Conservation (phyloP, 2,329 filamentous ascomycete species). For the Trichophaea hybrida region DNA sequence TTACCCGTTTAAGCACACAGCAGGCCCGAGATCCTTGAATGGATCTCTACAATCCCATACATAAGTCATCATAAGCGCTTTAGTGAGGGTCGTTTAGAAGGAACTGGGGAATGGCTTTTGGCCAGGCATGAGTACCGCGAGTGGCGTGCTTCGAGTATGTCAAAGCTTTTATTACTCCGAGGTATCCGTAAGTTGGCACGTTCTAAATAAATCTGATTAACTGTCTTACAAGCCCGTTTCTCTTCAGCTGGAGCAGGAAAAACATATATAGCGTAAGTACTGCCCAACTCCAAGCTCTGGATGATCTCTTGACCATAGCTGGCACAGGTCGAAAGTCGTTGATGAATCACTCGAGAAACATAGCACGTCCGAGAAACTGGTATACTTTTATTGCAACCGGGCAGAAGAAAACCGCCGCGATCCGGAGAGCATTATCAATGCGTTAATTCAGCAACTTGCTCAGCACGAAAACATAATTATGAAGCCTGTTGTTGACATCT, state of each 20-base stretch:
- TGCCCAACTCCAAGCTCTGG: neutral
- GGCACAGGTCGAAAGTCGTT: constrained; percentile 7
- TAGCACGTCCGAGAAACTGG: constrained; percentile 4
- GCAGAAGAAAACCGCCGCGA: constrained; percentile 6
- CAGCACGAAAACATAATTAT: neutral
- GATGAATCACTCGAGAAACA: neutral
- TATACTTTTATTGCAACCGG: constrained; percentile 18
- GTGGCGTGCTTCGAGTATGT: constrained; percentile 3
- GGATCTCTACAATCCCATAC: constrained; percentile 6
- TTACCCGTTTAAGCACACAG: no score
- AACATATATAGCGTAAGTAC: constrained; percentile 14
- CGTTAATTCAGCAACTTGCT: constrained; percentile 11
- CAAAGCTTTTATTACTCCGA: constrained; percentile 7
- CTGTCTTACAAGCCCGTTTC: neutral
- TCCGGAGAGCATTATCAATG: constrained; percentile 4
- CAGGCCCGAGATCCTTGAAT: neutral
- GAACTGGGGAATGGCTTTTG: constrained; percentile 8
- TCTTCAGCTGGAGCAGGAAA: constrained; percentile 14
- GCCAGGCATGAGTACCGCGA: neutral
- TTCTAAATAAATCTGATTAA: neutral
- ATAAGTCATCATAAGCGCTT: constrained; percentile 4
- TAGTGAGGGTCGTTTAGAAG: constrained; percentile 1
- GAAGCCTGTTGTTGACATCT: neutral
- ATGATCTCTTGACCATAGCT: neutral
- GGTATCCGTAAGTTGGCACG: constrained; percentile 3